A percentile compares a stretch with the other conserved stretches of the same genome.
These are phyloP conservation scores for Mucor velutinosus DNA, from an alignment of 371 early-diverging fungal genomes.

Conservation along the genomic window DNA sequence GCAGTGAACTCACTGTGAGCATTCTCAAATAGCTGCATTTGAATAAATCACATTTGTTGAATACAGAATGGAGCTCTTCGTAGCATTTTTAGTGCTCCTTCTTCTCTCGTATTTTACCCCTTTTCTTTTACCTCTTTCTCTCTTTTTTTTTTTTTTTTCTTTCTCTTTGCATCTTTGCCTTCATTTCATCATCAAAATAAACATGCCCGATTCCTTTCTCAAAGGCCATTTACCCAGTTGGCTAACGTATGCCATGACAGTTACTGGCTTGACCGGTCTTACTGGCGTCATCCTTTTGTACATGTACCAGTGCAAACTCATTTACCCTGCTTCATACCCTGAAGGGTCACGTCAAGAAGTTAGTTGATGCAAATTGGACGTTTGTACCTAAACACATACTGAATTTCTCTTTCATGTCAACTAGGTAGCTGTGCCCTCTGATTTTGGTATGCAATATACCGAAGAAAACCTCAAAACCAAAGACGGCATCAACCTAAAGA, in stretches of 20 bases:
- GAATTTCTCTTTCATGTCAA: too few relatives aligned
- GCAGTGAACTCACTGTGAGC: slow-evolving; percentile 59
- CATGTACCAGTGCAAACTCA: slow-evolving; percentile 81
- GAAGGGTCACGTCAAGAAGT: slow-evolving; percentile 75
- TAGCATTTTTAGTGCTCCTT: neutral
- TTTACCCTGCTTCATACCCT: slow-evolving; percentile 85
- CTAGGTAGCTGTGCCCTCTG: slow-evolving; percentile 76
- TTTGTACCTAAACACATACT: neutral
- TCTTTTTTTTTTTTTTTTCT: slow-evolving; percentile 3
- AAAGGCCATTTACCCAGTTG: slow-evolving; percentile 38
- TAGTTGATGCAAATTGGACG: slow-evolving; percentile 6
- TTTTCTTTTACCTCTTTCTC: neutral
- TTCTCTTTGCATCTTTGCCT: neutral
- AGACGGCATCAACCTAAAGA: slow-evolving; percentile 80
- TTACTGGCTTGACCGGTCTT: slow-evolving; percentile 46
- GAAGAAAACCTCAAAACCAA: slow-evolving; percentile 80
- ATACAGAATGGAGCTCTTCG: neutral
- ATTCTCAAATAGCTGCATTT: slow-evolving; percentile 29
- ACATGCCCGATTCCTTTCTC: slow-evolving; percentile 16
- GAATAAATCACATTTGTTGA: neutral
- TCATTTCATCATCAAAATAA: neutral
- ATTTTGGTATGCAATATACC: slow-evolving; percentile 67
- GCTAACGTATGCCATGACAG: slow-evolving; percentile 45
- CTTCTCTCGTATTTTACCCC: neutral
- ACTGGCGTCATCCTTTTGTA: slow-evolving; percentile 65